These are phyloP conservation scores for Sarcocystis neurona DNA, from an alignment of 169 alveolate species.

Conservation along the genomic window DNA sequence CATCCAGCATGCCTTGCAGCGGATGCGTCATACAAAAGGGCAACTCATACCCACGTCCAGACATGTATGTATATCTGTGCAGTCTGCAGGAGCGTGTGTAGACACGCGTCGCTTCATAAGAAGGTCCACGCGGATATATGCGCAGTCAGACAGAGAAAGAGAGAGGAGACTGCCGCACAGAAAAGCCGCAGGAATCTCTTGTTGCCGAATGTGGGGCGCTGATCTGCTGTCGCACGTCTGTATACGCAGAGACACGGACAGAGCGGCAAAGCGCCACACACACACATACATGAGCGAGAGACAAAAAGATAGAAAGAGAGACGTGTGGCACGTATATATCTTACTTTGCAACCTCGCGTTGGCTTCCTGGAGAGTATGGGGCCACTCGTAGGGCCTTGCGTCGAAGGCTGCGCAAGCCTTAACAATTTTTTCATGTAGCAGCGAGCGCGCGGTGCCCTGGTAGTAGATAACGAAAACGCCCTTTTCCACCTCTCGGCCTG, in stretches of 20 bases:
- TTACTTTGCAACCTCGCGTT: conserved; percentile 23
- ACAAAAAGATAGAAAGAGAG: not conserved
- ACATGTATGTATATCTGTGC: no score
- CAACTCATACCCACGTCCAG: no score
- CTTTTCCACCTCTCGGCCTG: conserved; percentile 74
- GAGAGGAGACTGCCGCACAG: no score
- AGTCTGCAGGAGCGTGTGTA: no score
- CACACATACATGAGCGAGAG: not conserved
- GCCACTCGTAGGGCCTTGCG: conserved; percentile 87
- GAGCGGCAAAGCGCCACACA: not conserved
- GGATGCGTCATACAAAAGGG: no score
- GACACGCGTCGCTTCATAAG: no score
- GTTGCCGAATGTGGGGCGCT: no score
- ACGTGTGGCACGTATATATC: no score
- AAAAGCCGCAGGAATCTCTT: no score
- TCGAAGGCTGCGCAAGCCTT: conserved; percentile 91
- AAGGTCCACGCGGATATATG: no score
- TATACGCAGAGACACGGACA: not conserved
- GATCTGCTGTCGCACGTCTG: not conserved
- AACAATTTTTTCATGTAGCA: conserved; percentile 86
- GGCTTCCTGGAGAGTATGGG: conserved; percentile 68
- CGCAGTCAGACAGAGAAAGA: no score
- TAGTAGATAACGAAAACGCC: conserved; percentile 93
- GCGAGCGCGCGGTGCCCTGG: conserved; percentile 84
- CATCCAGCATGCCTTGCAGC: no score